Evolutionary conservation across 768 basidiomycete genomes (phyloP), one percentile per base, ranked within the genome.

Genomic region (Mycena vitilis): DNA sequence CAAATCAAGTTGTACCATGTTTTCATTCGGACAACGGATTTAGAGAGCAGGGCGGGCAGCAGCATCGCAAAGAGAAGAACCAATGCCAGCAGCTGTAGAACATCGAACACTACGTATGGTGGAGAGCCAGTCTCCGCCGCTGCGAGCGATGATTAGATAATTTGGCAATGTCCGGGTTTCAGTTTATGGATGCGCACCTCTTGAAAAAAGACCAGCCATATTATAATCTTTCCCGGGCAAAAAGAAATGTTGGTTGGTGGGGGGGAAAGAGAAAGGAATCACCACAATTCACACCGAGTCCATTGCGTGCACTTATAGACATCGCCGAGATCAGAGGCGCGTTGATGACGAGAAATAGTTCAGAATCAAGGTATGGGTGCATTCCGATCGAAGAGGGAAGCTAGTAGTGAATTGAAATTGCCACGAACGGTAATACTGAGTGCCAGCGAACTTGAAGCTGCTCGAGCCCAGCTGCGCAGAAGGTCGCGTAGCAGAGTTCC

Each of bases 1-100:
- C 68, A 20, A 20, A 71, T 47, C 44, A 71, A n/a, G 11, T 58
- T 55, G 37, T 65, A 71, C 70, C 70, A 71, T 3, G 63, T 68
- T 22, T 55, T 63, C 53, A 68, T 47, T 2, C 70, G 66, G 25
- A 60, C 16, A 22, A 68, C 53, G 11, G 40, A 53, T 16, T 42
- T 22, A 15, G 70, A 64, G n/a, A 68, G 20, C 18, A 68, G n/a
- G 2, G 67, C 58, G 13, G 67, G 66, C 36, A 65, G 42, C 10
- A 68, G 38, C 37, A 60, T 65, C n/a, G 44, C 38, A 5, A 49
- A 47, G 40, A 60, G 40, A n/a, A 68, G 38, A 37, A 68, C 44
- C 30, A 69, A 34, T 10, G 62, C 68, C 25, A 52, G 45, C n/a
- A 57, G 25, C 23, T 40, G 56, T 25, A 69, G 22, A 38, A 59